Evolutionary conservation across 768 basidiomycete genomes (phyloP), one percentile per base, ranked within the genome.

Genomic region (Dioszegia hungarica): DNA sequence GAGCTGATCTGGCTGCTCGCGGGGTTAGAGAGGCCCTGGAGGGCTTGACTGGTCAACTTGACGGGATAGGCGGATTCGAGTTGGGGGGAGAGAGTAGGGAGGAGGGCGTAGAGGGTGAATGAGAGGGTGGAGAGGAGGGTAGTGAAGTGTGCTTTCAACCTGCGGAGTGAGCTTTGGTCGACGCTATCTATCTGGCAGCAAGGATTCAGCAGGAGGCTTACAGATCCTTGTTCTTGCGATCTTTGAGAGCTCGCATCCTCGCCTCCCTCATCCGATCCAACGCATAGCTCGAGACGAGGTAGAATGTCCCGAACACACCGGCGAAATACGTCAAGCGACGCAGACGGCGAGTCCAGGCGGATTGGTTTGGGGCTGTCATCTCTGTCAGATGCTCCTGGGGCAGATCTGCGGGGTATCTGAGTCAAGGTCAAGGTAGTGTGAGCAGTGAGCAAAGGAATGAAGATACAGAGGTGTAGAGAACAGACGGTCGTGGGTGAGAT

Each of bases 41-140:
- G 48, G 12, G 68, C 68, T 36, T 67, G 66, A 39, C 62, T 60
- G 3, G 61, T 66, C 14, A 28, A 33, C 61, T 75, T 72, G 15
- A 73, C 66, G n/a, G 71, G 61, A 46, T 70, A 70, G 2, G 58
- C 61, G 9, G 54, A 56, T 20, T 64, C 56, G 8, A 75, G 51
- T 34, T 71, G 72, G 1, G 68, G 64, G 28, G 63, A 62, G 20
- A 75, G 56, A 1, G 72, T 75, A 14, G 74, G 74, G 4, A 75
- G 50, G 25, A 75, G 62, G 25, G 72, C 72, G 48, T 75, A 75
- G 40, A 75, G 62, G 10, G 74, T 75, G 64, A 71, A 75, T 19
- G 72, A 71, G n/a, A 73, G 63, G 25, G 71, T 73, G n/a, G 68
- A 71, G 24, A 69, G 53, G 0, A 74, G 55, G 9, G 74, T 63